Percentiles rank a stretch among this genome's conserved stretches.
These are phyloP conservation scores for Spencermartinsiella ligniputridi DNA, from an alignment of 1,139 yeast genomes.

Conservation along the genomic window DNA sequence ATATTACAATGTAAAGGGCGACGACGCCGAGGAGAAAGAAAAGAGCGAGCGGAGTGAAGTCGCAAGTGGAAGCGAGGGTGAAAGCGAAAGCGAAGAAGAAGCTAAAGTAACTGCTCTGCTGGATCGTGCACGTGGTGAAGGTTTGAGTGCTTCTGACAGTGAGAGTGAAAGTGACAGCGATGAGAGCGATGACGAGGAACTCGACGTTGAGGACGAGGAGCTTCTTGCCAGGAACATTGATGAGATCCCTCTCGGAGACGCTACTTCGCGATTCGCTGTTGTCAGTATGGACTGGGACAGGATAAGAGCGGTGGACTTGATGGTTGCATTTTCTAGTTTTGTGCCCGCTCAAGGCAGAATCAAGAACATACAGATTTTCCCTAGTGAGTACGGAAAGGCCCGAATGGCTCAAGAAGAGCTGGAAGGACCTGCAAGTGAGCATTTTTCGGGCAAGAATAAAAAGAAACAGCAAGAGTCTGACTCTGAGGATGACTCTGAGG, in stretches of 20 bases:
- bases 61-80: slow-evolving; percentile 26
- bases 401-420: slow-evolving; percentile 85
- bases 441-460: slow-evolving; percentile 50
- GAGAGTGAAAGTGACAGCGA: slow-evolving; percentile 39
- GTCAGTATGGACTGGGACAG: slow-evolving; percentile 99
- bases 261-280: slow-evolving; percentile 75
- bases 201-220: slow-evolving; percentile 29
- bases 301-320: slow-evolving; percentile 73
- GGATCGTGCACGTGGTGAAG: slow-evolving; percentile 78
- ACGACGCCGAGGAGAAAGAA: slow-evolving; percentile 28
- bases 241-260: slow-evolving; percentile 78
- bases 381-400: slow-evolving; percentile 91
- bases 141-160: slow-evolving; percentile 41
- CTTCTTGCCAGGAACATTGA: slow-evolving; percentile 23
- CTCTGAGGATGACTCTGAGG: slow-evolving; percentile 37
- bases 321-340: slow-evolving; percentile 87
- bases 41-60: slow-evolving; percentile 30
- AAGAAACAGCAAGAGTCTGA: slow-evolving; percentile 30
- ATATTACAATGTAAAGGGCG: slow-evolving; percentile 54
- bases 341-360: slow-evolving; percentile 75
- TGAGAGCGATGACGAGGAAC: slow-evolving; percentile 32
- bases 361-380: slow-evolving; percentile 68
- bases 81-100: slow-evolving; percentile 25
- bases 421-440: slow-evolving; percentile 89
- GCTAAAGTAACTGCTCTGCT: slow-evolving; percentile 26